Evolutionary conservation across 805 yeast species (phyloP), one percentile per base, ranked within the genome.

Genomic region (Candida succiphila): DNA sequence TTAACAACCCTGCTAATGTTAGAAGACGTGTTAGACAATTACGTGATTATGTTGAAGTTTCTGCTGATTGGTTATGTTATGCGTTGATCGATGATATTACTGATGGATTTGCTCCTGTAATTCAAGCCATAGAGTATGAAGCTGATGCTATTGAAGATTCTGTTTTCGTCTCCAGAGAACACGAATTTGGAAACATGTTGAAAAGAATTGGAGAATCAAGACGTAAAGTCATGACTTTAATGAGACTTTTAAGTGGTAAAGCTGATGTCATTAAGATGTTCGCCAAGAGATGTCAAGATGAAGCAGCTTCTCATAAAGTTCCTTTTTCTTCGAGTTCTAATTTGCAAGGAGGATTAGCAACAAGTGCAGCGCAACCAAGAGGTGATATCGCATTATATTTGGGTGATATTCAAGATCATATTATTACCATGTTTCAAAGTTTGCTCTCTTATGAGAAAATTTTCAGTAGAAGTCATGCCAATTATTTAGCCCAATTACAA

Each of bases 381-480:
- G 89, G 82, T 19, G 96, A 89, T 48, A 88, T 88, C 58, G 95
- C 94, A 0, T 65, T 88, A 42, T 89, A 85, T 56, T 60, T 88
- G 40, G 96, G 96, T 37, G 97, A 88, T 73, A 88, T 88, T 52
- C 96, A 87, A 60, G 96, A 88, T 67, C 97, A 88, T 71, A 82
- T 89, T 49, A 78, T 88, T 37, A 89, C 97, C 14, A 89, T 89
- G 96, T 82, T 76, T 58, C 96, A 87, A 60, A 88, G 86, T 50
- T 67, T 89, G 52, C 58, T 79, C 28, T 83, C 94, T 3, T 88
- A 86, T 52, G 98, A 89, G 54, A 88, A 88, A 68, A 89, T 89
- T 48, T 81, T 89, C 52, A 78, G 94, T 29, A 72, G 96, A 45
- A 80, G 94, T 2, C 96, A 89, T 54, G 71, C 95, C 14, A 89